Base-by-base conservation (phyloP, 768 basidiomycete genomes). In the Rhizopogon rudus region DNA sequence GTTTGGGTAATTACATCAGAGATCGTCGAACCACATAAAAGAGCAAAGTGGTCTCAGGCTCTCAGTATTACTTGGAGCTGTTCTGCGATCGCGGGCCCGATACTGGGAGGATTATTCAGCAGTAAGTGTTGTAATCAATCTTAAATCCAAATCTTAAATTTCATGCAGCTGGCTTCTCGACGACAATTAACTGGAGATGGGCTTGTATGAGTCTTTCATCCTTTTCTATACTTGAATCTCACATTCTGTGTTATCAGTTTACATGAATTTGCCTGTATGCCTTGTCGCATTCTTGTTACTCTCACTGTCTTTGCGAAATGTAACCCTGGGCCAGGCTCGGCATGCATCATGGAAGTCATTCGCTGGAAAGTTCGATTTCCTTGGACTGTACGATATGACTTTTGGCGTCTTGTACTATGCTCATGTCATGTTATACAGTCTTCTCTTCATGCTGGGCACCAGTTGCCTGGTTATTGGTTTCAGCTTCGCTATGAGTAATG, bases 1-100 rank as follows among this genome's bases (percentile, higher is more conserved):
- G 90, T 93, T 37, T 93, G 91, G 91, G 82, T 89, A 22, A 86
- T 93, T 56, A 91, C 88, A 44, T 81, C 90, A 59, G 91, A 93
- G 67, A 83, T 93, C 56, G 91, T 93, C 41, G 82, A 86, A 67
- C 77, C 83, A 29, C 76, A 73, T 57, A 73, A 79, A 56, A 82
- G 88, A 55, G 86, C 89, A 48, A 89, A 84, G 67, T 93, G 89
- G 91, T 90, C 88, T 10, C 88, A 89, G 67, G 88, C 88, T 17
- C 77, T 92, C 33, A 91, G 90, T 60, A 67, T 91, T 52, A 93
- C 91, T 39, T 93, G 91, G 91, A 85, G 86, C 57, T 88, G 87
- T 66, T 93, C 91, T 42, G 91, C 91, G 35, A 69, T 92, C 58
- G 88, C 90, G 45, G 91, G 91, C 5, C 91, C 91, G 20, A 70